Evolutionary conservation across 192 early-diverging fungal genomes (phyloP).

Genomic region (Entophlyctis helioformis): DNA sequence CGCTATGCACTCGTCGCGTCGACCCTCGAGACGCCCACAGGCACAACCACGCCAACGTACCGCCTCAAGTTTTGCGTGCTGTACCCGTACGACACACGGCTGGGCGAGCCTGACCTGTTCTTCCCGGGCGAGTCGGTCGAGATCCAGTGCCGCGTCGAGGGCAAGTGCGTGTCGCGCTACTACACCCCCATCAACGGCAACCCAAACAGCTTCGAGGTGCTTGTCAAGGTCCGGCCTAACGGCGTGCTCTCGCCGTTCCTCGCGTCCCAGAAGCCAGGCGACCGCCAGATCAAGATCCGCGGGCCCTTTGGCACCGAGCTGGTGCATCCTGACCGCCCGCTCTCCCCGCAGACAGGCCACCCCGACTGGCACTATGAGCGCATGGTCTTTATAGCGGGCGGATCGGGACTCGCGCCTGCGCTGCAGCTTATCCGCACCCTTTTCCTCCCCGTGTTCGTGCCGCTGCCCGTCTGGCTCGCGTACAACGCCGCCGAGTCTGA

Average conservation of each 20-base stretch:
- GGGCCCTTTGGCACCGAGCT: slow-evolving; percentile 25
- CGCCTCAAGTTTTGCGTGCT: slow-evolving; percentile 12
- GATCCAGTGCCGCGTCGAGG: slow-evolving; percentile 7
- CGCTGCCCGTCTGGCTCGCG: no score
- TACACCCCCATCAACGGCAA: slow-evolving; percentile 18
- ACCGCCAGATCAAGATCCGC: slow-evolving; percentile 27
- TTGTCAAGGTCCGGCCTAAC: slow-evolving; percentile 8
- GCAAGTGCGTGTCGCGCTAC: slow-evolving; percentile 8
- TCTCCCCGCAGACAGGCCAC: no score
- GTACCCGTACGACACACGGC: slow-evolving; percentile 11
- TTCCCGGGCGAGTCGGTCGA: slow-evolving; percentile 18
- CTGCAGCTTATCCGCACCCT: slow-evolving; percentile 6
- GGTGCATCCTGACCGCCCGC: slow-evolving; percentile 3
- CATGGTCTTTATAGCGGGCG: slow-evolving; percentile 11
- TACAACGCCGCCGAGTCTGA: slow-evolving; percentile 13
- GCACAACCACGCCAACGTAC: slow-evolving; percentile 1
- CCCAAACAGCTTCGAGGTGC: slow-evolving; percentile 15
- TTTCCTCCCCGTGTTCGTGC: no score
- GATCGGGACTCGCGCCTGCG: slow-evolving; percentile 8
- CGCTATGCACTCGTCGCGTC: slow-evolving; percentile 17
- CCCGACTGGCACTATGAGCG: no score
- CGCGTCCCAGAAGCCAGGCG: slow-evolving; percentile 17
- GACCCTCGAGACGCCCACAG: not conserved
- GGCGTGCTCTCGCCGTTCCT: slow-evolving; percentile 11
- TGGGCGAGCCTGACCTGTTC: slow-evolving; percentile 4